Percentiles rank a stretch among this genome's conserved stretches.
phyloP scores from a whole-genome alignment of 2,329 filamentous ascomycete genomes.

The Onygenales sp. region DNA sequence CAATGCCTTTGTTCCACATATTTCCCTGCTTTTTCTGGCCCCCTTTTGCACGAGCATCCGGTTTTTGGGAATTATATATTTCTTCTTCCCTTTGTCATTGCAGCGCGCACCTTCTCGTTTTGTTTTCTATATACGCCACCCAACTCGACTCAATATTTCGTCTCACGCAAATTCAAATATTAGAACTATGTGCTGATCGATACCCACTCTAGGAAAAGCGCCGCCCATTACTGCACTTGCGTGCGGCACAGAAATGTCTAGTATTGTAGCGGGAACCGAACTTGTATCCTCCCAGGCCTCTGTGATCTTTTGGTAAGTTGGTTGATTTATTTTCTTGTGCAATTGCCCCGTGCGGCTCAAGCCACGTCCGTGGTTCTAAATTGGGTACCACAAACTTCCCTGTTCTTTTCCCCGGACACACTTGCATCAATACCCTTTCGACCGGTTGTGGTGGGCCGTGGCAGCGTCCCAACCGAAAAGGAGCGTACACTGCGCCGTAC shows the following conservation, averaged over 20 bases:
- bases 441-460: neutral
- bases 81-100: no score
- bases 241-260: slow-evolving; percentile 36
- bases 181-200: slow-evolving; percentile 3
- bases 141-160: neutral
- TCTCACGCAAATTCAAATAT: slow-evolving; percentile 1
- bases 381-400: neutral
- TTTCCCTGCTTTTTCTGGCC: neutral
- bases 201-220: slow-evolving; percentile 32
- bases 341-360: neutral
- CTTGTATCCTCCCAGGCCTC: slow-evolving; percentile 34
- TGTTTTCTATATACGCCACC: no score
- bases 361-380: neutral
- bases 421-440: neutral
- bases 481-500: neutral
- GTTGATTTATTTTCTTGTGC: slow-evolving; percentile 11
- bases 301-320: slow-evolving; percentile 35
- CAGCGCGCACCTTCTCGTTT: no score
- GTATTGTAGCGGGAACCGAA: slow-evolving; percentile 48
- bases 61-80: no score
- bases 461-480: neutral
- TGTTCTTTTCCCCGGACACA: neutral
- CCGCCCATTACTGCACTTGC: slow-evolving; percentile 45
- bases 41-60: no score
- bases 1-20: neutral